phyloP scores from a whole-genome alignment of 768 basidiomycete species.

The Podaxis mareebaensis region DNA sequence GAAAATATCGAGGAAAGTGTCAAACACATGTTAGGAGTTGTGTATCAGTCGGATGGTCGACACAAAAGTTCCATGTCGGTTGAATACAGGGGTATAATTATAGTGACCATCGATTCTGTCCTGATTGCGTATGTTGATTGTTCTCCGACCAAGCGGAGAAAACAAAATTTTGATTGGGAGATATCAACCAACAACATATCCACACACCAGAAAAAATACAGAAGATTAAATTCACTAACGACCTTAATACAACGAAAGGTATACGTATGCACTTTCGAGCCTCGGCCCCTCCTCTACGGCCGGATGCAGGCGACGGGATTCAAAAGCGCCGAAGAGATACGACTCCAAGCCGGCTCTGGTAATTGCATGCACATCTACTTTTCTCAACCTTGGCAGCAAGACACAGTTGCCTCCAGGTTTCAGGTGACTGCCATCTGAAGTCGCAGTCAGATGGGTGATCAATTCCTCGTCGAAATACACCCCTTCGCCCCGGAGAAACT shows the following conservation, averaged over 20 bases:
- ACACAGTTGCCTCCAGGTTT: not conserved
- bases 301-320: not conserved
- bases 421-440: not conserved
- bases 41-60: no score
- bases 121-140: no score
- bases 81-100: no score
- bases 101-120: no score
- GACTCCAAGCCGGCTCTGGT: not conserved
- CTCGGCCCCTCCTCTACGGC: not conserved
- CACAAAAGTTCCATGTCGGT: no score
- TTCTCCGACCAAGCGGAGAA: no score
- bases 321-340: not conserved
- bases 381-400: not conserved
- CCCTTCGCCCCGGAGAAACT: not conserved
- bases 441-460: not conserved
- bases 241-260: not conserved
- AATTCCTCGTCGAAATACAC: not conserved
- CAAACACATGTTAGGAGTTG: no score
- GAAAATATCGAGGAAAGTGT: no score
- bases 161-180: no score
- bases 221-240: no score
- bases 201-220: no score
- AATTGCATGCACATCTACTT: not conserved
- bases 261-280: not conserved
- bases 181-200: no score